Evolutionary conservation across 2,329 filamentous ascomycete genomes (phyloP).

Genomic region (Biscogniauxia sp.): DNA sequence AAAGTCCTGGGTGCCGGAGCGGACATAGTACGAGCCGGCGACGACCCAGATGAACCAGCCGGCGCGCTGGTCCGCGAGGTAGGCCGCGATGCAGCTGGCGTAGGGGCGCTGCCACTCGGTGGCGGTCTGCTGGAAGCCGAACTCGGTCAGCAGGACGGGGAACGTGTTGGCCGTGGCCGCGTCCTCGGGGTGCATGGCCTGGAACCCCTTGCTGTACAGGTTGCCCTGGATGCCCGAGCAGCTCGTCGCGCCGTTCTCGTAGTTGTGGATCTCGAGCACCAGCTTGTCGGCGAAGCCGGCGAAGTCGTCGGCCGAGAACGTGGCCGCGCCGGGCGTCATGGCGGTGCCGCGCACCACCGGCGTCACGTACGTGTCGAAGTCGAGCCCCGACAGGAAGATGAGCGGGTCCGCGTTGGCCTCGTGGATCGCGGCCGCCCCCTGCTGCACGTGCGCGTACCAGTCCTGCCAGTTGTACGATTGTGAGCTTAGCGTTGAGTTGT

Average conservation of each 20-base stretch:
- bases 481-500: conserved; percentile 31
- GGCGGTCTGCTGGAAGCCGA: conserved; percentile 50
- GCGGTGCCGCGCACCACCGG: conserved; percentile 49
- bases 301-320: conserved; percentile 49
- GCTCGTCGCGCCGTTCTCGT: conserved; percentile 48
- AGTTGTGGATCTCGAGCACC: conserved; percentile 61
- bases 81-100: conserved; percentile 49
- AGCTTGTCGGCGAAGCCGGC: conserved; percentile 51
- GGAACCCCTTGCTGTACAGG: conserved; percentile 51
- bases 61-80: conserved; percentile 46
- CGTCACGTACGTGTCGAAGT: conserved; percentile 54
- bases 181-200: conserved; percentile 44
- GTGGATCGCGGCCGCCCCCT: conserved; percentile 50
- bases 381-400: conserved; percentile 59
- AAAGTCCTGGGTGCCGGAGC: conserved; percentile 50
- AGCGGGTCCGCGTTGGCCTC: conserved; percentile 48
- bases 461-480: conserved; percentile 53
- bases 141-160: conserved; percentile 53
- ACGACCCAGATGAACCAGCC: conserved; percentile 61
- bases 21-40: conserved; percentile 56
- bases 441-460: conserved; percentile 51
- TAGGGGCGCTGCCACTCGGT: conserved; percentile 48
- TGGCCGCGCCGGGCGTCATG: conserved; percentile 44
- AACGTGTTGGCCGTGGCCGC: conserved; percentile 40
- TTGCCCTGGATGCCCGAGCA: conserved; percentile 46